Evolutionary conservation across 2,329 filamentous ascomycete genomes (phyloP), one percentile per base, ranked within the genome.

Genomic region (Xylariaceae sp.): DNA sequence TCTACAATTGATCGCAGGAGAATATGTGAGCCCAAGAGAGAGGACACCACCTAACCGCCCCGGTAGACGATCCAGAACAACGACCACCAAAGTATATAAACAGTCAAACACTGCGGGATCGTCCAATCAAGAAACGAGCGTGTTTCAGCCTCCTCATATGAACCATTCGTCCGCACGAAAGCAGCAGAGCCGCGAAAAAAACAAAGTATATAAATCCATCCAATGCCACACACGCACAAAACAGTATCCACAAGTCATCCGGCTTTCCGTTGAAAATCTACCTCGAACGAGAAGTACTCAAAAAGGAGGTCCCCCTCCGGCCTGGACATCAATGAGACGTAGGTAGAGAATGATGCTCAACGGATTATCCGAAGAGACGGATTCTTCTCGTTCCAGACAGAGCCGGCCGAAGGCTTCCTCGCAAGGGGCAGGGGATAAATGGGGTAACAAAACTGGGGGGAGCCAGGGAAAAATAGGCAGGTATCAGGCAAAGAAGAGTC

Each of bases 401-500:
- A 37, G 32, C 32, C 14, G 14, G 32, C 32, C 32, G 32, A 16
- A 16, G 14, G 32, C 32, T 37, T 14, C 32, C 14, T 10, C n/a
- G n/a, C n/a, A n/a, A 3, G 32, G 32, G 32, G 32, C 7, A 3
- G 32, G 12, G 32, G n/a, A n/a, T n/a, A 37, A 37, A 37, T 16
- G 32, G 32, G 26, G 26, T 10, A 29, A 5, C 12, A 50, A 42
- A 20, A 52, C 48, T n/a, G n/a, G n/a, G n/a, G 51, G 42, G 32
- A 42, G 57, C 47, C 40, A 56, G 43, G 14, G 14, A 37, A 37
- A 29, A 37, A 37, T 37, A 57, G 57, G 57, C 57, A 64, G 62
- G 60, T 63, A 64, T 63, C 58, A 60, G 60, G 53, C 40, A 44
- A 42, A 50, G 40, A 12, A 48, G 55, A 37, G n/a, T n/a, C n/a